Base-by-base conservation (phyloP, 805 yeast genomes). In the Pichia manshurica region DNA sequence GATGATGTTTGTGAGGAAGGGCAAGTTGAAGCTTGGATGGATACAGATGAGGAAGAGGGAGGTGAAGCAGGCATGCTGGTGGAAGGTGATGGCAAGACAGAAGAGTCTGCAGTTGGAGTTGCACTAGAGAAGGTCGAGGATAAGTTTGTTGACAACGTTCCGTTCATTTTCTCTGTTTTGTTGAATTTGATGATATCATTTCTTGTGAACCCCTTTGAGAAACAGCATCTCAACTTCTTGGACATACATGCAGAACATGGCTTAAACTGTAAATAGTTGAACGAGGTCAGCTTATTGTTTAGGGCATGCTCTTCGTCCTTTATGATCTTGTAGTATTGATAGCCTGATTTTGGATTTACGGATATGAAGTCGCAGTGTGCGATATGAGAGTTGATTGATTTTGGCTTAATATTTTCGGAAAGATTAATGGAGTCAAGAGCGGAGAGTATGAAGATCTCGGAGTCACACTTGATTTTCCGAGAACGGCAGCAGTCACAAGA, bases 391-490 rank as follows among this genome's bases (percentile, higher is more conserved):
- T 53, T 49, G 6, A 41, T 39, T 10, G 23, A 9, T 16, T 31
- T 19, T 15, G 40, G 40, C 10, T 29, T 35, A 10, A 25, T 23
- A 29, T 39, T 34, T 10, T 43, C 49, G 15, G 17, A 36, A 6
- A 29, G n/a, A 12, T 40, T 44, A 5, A 37, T 44, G 12, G 44
- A 17, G 5, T 59, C 55, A 3, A 60, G 50, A 35, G 52, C 53
- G 1, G 66, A 56, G 16, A 65, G 51, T 15, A 64, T 59, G 25
- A 60, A 56, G 25, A 82, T 77, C 54, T 73, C 80, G 2, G 90
- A 87, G 62, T 83, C 81, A 65, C 91, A 84, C 63, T 81, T 84
- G 49, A 82, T 83, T 60, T 84, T 84, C 48, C 87, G 72, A 15
- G 76, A 58, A 46, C 89, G 70, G 61, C 91, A 84, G 42, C 76